These are phyloP conservation scores for Primulina eburnea DNA, from an alignment of 257 asterid species.

Conservation along the genomic window DNA sequence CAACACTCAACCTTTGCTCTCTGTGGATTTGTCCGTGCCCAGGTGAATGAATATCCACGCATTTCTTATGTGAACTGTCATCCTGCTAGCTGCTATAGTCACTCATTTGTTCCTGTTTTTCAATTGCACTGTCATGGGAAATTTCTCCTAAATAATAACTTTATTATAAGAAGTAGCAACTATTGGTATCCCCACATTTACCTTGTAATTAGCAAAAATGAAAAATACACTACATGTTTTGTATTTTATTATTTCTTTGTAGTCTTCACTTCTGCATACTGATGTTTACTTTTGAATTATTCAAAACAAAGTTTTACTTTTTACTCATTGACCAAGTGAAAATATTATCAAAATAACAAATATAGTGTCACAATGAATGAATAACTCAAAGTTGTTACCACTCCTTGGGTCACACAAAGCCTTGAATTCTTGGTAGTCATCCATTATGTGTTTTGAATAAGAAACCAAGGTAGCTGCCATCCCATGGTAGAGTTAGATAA, in stretches of 20 bases:
- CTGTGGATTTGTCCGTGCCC: conserved; percentile 1
- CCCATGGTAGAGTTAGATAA: not conserved
- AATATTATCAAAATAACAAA: not conserved
- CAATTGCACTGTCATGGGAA: not conserved
- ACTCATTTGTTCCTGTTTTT: not conserved
- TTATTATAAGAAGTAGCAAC: not conserved
- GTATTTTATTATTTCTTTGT: not conserved
- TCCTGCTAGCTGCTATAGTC: not conserved
- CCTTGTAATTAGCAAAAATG: not conserved
- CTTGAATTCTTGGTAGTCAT: not conserved
- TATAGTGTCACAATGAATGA: not conserved
- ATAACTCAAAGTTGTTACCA: not conserved
- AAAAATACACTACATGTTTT: not conserved
- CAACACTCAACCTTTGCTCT: not conserved
- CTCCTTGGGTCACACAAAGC: not conserved
- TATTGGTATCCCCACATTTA: not conserved
- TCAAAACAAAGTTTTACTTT: too few relatives aligned
- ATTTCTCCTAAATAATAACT: not conserved
- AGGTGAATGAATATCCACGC: not conserved
- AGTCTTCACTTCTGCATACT: not conserved
- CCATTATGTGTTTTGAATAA: not conserved
- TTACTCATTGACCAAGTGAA: not conserved
- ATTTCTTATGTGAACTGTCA: not conserved
- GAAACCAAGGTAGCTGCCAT: not conserved
- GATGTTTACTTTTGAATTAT: not conserved